phyloP scores from a whole-genome alignment of 192 early-diverging fungal species.

The Geranomyces michiganensis region DNA sequence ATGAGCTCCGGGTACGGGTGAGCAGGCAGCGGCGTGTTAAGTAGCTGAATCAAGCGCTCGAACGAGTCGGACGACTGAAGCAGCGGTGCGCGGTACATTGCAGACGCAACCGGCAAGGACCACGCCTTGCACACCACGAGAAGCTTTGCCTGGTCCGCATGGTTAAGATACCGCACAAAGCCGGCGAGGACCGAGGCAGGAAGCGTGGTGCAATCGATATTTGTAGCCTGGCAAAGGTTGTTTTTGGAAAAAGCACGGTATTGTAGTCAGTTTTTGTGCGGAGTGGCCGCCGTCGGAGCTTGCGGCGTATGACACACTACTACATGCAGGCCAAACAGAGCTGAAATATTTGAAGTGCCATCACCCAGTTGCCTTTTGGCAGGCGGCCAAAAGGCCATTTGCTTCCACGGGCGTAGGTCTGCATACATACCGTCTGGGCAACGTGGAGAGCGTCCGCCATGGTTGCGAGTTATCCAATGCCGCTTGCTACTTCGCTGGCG shows the following conservation, averaged over 20 bases:
- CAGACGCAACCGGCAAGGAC: conserved; percentile 36
- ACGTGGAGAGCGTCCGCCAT: too few relatives aligned
- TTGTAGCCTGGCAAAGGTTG: neutral
- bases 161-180: conserved; percentile 23
- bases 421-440: too few relatives aligned
- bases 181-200: conserved; percentile 3
- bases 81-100: conserved; percentile 51
- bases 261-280: neutral
- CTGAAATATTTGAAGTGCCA: too few relatives aligned
- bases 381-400: too few relatives aligned
- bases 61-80: conserved; percentile 49
- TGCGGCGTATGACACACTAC: neutral
- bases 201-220: neutral
- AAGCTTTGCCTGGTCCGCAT: conserved; percentile 34
- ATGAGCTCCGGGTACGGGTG: conserved; percentile 50
- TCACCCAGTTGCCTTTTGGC: too few relatives aligned
- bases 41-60: conserved; percentile 44
- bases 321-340: too few relatives aligned
- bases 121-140: conserved; percentile 42
- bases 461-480: too few relatives aligned
- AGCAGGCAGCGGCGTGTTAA: conserved; percentile 35
- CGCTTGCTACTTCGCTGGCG: too few relatives aligned
- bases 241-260: conserved; percentile 1
- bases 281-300: too few relatives aligned
- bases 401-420: too few relatives aligned